Base-by-base conservation (phyloP, 192 early-diverging fungal genomes). In the Dimargaris cristalligena region DNA sequence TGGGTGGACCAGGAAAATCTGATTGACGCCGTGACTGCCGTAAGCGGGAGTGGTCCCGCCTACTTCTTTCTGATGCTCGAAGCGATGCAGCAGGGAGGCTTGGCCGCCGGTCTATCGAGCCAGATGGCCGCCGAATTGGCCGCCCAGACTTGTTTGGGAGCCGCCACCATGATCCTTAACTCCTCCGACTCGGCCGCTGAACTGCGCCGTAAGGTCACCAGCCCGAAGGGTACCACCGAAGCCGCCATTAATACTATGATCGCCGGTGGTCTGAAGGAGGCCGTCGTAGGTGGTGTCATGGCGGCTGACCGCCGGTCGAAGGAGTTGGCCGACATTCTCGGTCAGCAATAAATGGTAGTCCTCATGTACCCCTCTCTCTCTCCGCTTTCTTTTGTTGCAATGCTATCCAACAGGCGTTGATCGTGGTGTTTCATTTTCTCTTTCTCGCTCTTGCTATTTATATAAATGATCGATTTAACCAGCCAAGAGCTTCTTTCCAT, bases 51-150 rank as follows among this genome's bases (percentile, higher is more conserved):
- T n/a, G 93, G 93, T 3, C 93, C 93, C 2, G 93, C 93, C 2
- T 96, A 96, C 66, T 96, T 96, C 69, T 96, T 96, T 74, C 68
- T 92, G 62, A 73, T 96, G 58, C 78, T 92, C 69, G 92, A 92
- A 71, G 81, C 81, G 4, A 84, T 92, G 76, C 83, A 90, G 65
- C 77, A 89, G 47, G 86, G 88, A 6, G 91, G 75, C 16, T 75
- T 82, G 0, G 78, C 79, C 14, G 67, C 87, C 48, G 93, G 93
- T 3, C 71, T 96, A 60, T 68, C 80, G 6, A 59, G 69, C 0
- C 83, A 85, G 25, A 80, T 84, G 4, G 91, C 91, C 3, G 73
- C 78, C 59, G 78, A 79, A 0, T 74, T 96, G 58, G 90, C 90
- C 3, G 76, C 89, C 34, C 93, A 96, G 70, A 96, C 93, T 0